These are phyloP conservation scores for Arabis alpina DNA, from an alignment of 345 rosid species.

Conservation along the genomic window DNA sequence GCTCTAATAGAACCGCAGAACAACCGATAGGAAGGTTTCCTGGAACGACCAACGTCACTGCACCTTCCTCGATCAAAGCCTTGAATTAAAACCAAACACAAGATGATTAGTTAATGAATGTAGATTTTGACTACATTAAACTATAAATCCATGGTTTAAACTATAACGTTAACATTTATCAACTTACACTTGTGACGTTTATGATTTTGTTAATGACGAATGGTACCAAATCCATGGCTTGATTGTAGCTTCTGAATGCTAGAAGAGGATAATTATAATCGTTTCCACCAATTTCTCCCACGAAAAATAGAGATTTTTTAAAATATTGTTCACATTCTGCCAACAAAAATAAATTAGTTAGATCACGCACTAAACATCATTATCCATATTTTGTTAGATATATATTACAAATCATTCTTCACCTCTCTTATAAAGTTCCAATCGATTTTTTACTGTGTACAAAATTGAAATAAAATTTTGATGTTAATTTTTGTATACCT, in stretches of 20 bases:
- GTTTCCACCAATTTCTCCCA: conserved; percentile 82
- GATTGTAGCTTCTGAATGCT: conserved; percentile 47
- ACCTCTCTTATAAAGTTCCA: neutral
- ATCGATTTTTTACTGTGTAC: neutral
- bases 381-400: neutral
- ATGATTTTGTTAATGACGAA: conserved; percentile 53
- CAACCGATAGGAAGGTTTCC: conserved; percentile 76
- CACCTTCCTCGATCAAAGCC: conserved; percentile 73
- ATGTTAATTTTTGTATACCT: conserved; percentile 38
- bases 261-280: conserved; percentile 65
- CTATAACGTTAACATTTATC: neutral
- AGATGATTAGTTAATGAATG: neutral
- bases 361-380: neutral
- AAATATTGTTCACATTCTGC: conserved; percentile 57
- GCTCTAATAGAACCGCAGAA: conserved; percentile 59
- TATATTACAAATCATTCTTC: neutral
- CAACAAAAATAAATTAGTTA: neutral
- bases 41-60: conserved; percentile 63
- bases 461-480: neutral
- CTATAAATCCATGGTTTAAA: no score
- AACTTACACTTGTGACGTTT: conserved; percentile 48
- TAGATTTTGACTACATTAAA: neutral
- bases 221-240: conserved; percentile 51
- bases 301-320: conserved; percentile 61
- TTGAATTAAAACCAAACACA: conserved; percentile 10